Base-by-base conservation (phyloP, 805 yeast species). In the Cyberlindnera sargentensis region DNA sequence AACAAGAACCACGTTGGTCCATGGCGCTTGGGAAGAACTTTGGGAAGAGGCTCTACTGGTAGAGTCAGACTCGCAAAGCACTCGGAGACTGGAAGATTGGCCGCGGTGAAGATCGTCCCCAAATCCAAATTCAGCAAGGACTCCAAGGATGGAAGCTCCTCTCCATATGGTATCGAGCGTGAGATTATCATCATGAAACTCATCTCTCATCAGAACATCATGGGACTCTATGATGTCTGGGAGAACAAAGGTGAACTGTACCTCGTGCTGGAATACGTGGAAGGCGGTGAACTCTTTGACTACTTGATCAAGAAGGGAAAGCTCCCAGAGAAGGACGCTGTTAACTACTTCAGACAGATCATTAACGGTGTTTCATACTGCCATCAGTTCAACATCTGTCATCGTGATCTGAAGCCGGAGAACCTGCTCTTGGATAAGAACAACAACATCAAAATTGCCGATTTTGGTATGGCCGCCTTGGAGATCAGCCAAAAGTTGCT, bases 401-500 rank as follows among this genome's bases (percentile, higher is more conserved):
- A 87, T 62, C 80, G 95, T 48, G 95, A 87, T 61, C 71, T 87
- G 55, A 84, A 84, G 58, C 95, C 95, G 3, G 95, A 84, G 59
- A 84, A 84, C 65, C 65, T 84, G 53, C 64, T 84, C 36, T 69
- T 90, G 36, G 98, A 90, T 66, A 81, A 82, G 59, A 75, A 87
- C 61, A 78, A 82, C 49, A 89, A 88, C 63, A 90, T 93, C 62
- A 93, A 93, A 63, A 88, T 93, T 52, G 99, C 99, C 8, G 99
- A 93, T 65, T 93, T 93, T 62, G 99, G 99, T 31, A 93, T 93
- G 99, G 99, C 99, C 15, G 98, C 99, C 6, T 68, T 93, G 37
- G 98, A 93, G 62, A 77, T 87, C 29, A 76, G 76, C 42, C 91
- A 82, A 52, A 79, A 84, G 54, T 67, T 91, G 57, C 70, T 93